Conservation (phyloP, 345 rosid genomes). For the Eucalyptus melliodora region DNA sequence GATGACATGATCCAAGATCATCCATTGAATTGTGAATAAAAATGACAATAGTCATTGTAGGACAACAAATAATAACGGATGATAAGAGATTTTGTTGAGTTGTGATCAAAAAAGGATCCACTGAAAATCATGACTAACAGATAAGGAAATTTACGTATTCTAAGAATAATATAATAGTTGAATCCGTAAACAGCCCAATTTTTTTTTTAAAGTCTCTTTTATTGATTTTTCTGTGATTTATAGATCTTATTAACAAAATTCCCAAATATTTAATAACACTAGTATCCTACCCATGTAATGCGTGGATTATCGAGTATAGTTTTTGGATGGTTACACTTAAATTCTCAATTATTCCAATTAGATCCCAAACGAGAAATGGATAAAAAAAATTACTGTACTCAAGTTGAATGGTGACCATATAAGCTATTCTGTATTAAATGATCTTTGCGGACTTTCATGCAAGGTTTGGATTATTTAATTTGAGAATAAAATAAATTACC, state of each 20-base stretch:
- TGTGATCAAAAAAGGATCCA: not conserved
- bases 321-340: not conserved
- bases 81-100: not conserved
- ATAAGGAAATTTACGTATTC: not conserved
- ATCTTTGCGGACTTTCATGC: not conserved
- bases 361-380: not conserved
- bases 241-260: not conserved
- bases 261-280: not conserved
- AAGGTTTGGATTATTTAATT: not conserved
- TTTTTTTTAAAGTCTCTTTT: not conserved
- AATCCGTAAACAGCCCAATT: not conserved
- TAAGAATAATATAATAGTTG: not conserved
- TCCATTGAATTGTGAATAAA: not conserved
- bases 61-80: not conserved
- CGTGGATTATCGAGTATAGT: not conserved
- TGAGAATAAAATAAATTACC: not conserved
- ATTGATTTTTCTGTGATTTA: not conserved
- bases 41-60: not conserved
- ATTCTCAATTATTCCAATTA: not conserved
- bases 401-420: not conserved
- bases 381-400: not conserved
- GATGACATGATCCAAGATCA: not conserved
- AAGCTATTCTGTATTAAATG: not conserved
- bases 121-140: not conserved
- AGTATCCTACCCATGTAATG: not conserved